phyloP scores from a whole-genome alignment of 495 filamentous ascomycete genomes.

The Talaromyces wortmannii region DNA sequence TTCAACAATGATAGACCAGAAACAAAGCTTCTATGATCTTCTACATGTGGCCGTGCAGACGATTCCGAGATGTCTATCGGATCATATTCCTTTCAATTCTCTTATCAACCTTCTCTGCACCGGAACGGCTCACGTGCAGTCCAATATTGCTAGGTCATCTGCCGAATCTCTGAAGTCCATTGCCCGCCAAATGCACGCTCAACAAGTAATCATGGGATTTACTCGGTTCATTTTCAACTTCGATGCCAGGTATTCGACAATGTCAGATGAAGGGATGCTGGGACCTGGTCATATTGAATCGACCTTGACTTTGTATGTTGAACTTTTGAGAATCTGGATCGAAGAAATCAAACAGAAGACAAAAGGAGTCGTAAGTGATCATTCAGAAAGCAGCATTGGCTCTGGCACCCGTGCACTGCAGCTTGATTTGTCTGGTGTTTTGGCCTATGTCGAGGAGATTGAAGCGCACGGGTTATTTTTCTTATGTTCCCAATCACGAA shows the following conservation, averaged over 20 bases:
- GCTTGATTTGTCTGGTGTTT: conserved; percentile 78
- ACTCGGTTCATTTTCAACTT: conserved; percentile 97
- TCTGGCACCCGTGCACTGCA: conserved; percentile 58
- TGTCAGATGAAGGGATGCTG: conserved; percentile 97
- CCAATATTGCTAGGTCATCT: conserved; percentile 86
- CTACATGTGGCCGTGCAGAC: conserved; percentile 94
- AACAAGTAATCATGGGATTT: conserved; percentile 95
- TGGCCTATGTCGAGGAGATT: conserved; percentile 91
- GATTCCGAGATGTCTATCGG: conserved; percentile 82
- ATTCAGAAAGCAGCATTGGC: conserved; percentile 46
- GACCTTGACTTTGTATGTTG: conserved; percentile 85
- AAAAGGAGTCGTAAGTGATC: conserved; percentile 60
- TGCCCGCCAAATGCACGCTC: conserved; percentile 84
- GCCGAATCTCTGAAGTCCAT: conserved; percentile 92
- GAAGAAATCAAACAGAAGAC: conserved; percentile 89
- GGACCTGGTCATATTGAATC: conserved; percentile 93
- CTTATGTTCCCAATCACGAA: conserved; percentile 86
- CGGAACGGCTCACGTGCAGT: conserved; percentile 90
- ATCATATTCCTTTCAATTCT: conserved; percentile 87
- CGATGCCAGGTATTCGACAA: conserved; percentile 92
- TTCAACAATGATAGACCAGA: conserved; percentile 65
- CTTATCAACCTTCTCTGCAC: conserved; percentile 94
- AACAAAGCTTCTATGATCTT: conserved; percentile 92
- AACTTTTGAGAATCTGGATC: conserved; percentile 92
- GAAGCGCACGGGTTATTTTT: conserved; percentile 99